Base-by-base conservation (phyloP, 2,329 filamentous ascomycete species). In the Fusarium sp. region DNA sequence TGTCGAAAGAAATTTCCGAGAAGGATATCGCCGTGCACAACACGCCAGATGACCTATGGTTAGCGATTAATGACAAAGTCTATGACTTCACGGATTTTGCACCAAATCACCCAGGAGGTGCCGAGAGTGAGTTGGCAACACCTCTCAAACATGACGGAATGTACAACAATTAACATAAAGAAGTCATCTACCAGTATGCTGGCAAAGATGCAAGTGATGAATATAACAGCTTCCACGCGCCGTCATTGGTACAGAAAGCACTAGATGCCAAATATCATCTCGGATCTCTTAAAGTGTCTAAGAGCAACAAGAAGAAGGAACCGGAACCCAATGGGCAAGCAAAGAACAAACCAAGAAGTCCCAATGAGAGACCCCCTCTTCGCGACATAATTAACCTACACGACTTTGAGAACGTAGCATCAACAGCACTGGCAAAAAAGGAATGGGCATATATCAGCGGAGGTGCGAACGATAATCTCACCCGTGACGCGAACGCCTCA, bases 1-100 rank as follows among this genome's bases (percentile, higher is more conserved):
- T 21, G 33, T 18, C 32, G 2, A 38, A n/a, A 28, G 18, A 53
- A 19, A 54, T 88, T 25, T 83, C 84, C 19, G 75, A 79, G 5
- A 72, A 82, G 46, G 83, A 89, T 66, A 80, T 90, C 64, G 82
- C 82, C 2, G 77, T 77, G 42, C 88, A 90, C 74, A 84, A 82
- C 46, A 83, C 79, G 1, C 79, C 82, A 1, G 80, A 85, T 19
- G 85, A 90, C 75, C 84, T 88, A 75, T 93, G 91, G 92, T 87
- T 93, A 67, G 90, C 92, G 28, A 87, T 93, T n/a, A 87, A 93
- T 75, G 87, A 87, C 42, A 84, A 87, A 64, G 90, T 93, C 44
- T 93, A 91, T 83, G 90, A 94, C 79, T 82, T 79, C 28, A 77
- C 77, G 0, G 58, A 68, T 16, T 79, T 79, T 37, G 76, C 76